A percentile compares a stretch with the other conserved stretches of the same genome.
Conservation (phyloP, 176 grass and related monocot genomes). For the Carex kokanica region DNA sequence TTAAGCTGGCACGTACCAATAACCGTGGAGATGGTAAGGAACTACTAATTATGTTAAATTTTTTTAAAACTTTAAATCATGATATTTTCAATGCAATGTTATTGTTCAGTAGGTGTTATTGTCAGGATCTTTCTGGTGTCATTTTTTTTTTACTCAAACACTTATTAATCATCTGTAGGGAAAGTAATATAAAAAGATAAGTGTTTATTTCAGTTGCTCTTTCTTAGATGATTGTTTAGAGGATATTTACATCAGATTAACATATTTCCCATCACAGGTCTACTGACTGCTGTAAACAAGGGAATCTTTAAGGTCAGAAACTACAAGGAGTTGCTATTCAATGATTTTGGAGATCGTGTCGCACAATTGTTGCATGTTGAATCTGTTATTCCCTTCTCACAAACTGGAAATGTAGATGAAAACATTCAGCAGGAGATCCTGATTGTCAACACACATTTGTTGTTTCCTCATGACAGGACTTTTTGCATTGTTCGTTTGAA, state of each 20-base stretch:
- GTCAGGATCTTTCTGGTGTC: too few species aligned
- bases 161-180: background rate
- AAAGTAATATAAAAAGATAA: background rate
- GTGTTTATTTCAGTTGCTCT: background rate
- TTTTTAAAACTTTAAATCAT: background rate
- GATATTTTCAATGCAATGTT: background rate
- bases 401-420: constrained; percentile 39
- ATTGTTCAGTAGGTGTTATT: background rate
- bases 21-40: constrained; percentile 80
- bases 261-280: constrained; percentile 26
- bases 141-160: too few species aligned
- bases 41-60: background rate
- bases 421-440: constrained; percentile 58
- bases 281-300: constrained; percentile 53
- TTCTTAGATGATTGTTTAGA: background rate
- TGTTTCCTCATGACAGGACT: constrained; percentile 88
- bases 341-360: constrained; percentile 91
- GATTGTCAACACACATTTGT: constrained; percentile 83
- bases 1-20: constrained; percentile 85
- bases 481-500: constrained; percentile 73
- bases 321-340: constrained; percentile 68
- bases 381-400: constrained; percentile 45
- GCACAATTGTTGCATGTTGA: constrained; percentile 83
- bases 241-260: background rate
- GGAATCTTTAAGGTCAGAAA: constrained; percentile 55